Evolutionary conservation across 495 filamentous ascomycete genomes (phyloP).

Genomic region (Hypoxylon subgilvum): DNA sequence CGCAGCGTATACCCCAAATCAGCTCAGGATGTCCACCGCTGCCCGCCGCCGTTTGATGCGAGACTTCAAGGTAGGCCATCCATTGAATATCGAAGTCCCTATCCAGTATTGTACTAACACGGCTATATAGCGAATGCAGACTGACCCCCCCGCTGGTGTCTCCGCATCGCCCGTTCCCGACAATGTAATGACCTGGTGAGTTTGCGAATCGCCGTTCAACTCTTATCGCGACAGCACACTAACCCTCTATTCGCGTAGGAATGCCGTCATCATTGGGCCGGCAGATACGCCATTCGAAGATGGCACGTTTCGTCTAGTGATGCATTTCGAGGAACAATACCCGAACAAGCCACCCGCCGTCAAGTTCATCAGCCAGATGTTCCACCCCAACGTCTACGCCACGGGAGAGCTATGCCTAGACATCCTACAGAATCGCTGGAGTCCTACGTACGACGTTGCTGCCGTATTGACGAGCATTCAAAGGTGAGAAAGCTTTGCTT

Average conservation of each 20-base stretch:
- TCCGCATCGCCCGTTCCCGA: conserved; percentile 96
- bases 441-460: conserved; percentile 97
- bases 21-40: conserved; percentile 79
- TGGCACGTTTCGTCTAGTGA: conserved; percentile 94
- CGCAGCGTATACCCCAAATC: neutral
- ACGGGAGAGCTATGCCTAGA: conserved; percentile 96
- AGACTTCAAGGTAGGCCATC: conserved; percentile 86
- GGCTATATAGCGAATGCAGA: conserved; percentile 90
- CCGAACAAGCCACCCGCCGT: conserved; percentile 97
- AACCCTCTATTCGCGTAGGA: conserved; percentile 63
- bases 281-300: conserved; percentile 98
- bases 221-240: conserved; percentile 5
- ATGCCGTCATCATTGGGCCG: conserved; percentile 97
- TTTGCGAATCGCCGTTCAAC: conserved; percentile 6
- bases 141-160: conserved; percentile 94
- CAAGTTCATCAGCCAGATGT: conserved; percentile 99
- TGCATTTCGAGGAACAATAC: conserved; percentile 99
- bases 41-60: conserved; percentile 95
- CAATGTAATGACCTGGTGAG: conserved; percentile 99
- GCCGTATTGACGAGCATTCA: conserved; percentile 97
- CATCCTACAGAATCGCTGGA: conserved; percentile 98
- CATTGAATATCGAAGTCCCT: no score
- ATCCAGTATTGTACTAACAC: conserved; percentile 9
- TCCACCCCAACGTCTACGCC: conserved; percentile 97
- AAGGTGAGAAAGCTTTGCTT: conserved; percentile 63